Evolutionary conservation across 768 basidiomycete genomes (phyloP).

Genomic region (Pluteus cervinus): DNA sequence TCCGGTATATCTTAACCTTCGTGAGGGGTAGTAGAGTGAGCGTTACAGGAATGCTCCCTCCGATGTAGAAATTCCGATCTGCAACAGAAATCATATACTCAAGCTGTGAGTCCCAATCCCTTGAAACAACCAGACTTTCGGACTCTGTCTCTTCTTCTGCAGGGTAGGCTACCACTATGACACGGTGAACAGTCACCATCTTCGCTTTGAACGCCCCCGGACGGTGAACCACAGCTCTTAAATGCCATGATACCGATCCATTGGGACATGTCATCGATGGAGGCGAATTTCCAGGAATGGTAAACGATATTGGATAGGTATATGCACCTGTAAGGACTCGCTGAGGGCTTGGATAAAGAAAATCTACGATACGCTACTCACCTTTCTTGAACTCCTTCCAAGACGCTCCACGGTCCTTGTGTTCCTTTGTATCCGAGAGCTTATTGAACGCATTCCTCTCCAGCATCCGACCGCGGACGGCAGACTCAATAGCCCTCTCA

Average conservation of each 20-base stretch:
- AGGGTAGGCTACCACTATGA: slow-evolving; percentile 69
- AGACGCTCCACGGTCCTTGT: slow-evolving; percentile 36
- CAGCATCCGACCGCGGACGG: slow-evolving; percentile 33
- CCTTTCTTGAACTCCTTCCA: slow-evolving; percentile 93
- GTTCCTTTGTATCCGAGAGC: slow-evolving; percentile 23
- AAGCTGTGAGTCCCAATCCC: slow-evolving; percentile 87
- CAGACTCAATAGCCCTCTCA: slow-evolving; percentile 23
- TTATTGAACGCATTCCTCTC: slow-evolving; percentile 20
- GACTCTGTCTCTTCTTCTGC: slow-evolving; percentile 81
- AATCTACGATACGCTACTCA: slow-evolving; percentile 20
- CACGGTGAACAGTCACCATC: slow-evolving; percentile 62
- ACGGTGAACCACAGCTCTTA: slow-evolving; percentile 79
- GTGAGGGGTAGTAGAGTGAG: slow-evolving; percentile 79
- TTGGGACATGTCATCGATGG: slow-evolving; percentile 71
- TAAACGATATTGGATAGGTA: slow-evolving; percentile 90
- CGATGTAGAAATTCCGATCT: slow-evolving; percentile 76
- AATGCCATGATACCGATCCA: slow-evolving; percentile 72
- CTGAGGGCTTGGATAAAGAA: too few relatives aligned
- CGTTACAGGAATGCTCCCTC: slow-evolving; percentile 72
- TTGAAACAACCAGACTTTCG: slow-evolving; percentile 75
- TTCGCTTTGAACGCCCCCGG: slow-evolving; percentile 77
- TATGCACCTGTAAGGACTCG: slow-evolving; percentile 73
- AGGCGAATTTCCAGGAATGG: slow-evolving; percentile 73
- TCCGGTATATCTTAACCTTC: slow-evolving; percentile 75
- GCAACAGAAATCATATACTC: slow-evolving; percentile 74